Evolutionary conservation across 2,329 filamentous ascomycete species (phyloP), one percentile per base, ranked within the genome.

Genomic region (Aspergillus sergii): DNA sequence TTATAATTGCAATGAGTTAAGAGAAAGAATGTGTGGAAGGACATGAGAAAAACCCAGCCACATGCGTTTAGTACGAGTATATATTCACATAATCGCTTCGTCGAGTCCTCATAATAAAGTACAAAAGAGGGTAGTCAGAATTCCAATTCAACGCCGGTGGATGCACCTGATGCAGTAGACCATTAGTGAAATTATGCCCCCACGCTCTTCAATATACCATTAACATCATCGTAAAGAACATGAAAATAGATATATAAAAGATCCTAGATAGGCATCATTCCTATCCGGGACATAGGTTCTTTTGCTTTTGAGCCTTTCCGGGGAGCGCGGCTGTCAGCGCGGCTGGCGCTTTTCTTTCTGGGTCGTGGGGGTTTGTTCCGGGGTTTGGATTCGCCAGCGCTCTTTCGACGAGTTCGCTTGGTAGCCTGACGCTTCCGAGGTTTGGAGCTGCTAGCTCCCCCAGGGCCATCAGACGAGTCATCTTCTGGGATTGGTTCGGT

Each of bases 201-300:
- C 23, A 45, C 28, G 28, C 19, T 23, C 51, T 36, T 51, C 23
- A 59, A 63, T 56, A 61, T 61, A 60, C 50, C 60, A 34, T 61
- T 36, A 50, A 68, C n/a, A 58, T 58, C 58, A 54, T 66, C 59
- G 59, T 7, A 57, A n/a, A 58, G 56, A 36, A 63, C 43, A 57
- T 39, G 41, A 46, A 57, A 43, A n/a, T 28, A 26, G 39, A 59
- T 45, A 45, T 45, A 50, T 19, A 57, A 57, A 63, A 34, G 26
- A 11, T n/a, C 30, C 76, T 66, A 79, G 39, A 76, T 66, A 46
- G 77, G 77, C 77, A 79, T 79, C 74, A 78, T 76, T 63, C 71
- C 75, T 67, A 79, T 79, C 26, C 67, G 66, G 46, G 70, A 61
- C 32, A 71, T 66, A 21, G 76, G 66, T 60, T 71, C 53, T 60